A percentile compares a stretch with the other conserved stretches of the same genome.
Conservation (phyloP, 257 asterid species). For the Nicotiana otophora region DNA sequence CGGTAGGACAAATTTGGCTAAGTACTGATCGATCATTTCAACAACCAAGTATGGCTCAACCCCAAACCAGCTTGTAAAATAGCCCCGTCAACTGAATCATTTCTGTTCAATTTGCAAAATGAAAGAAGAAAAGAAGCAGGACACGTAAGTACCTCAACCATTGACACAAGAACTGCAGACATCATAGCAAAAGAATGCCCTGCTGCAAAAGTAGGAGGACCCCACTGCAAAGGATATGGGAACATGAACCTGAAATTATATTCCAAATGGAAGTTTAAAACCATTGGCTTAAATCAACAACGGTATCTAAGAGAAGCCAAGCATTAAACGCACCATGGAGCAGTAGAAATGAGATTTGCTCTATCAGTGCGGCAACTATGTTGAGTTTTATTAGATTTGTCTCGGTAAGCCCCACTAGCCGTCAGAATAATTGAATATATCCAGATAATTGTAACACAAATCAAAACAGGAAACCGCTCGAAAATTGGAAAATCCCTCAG, state of each 20-base stretch:
- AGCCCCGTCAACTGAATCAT: not conserved
- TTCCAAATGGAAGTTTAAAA: slow-evolving; percentile 7
- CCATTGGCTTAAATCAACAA: not conserved
- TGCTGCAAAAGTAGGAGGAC: slow-evolving; percentile 88
- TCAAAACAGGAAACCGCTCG: slow-evolving; percentile 82
- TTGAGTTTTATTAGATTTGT: slow-evolving; percentile 51
- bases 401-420: slow-evolving; percentile 86
- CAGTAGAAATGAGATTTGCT: slow-evolving; percentile 78
- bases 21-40: not conserved
- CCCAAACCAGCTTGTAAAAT: not conserved
- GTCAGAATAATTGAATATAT: slow-evolving; percentile 76
- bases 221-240: slow-evolving; percentile 99
- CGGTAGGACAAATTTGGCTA: not conserved
- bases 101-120: not conserved
- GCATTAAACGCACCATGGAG: slow-evolving; percentile 66
- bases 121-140: slow-evolving; percentile 7
- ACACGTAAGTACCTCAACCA: slow-evolving; percentile 73
- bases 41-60: not conserved
- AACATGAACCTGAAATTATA: slow-evolving; percentile 66
- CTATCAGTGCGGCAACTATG: slow-evolving; percentile 79
- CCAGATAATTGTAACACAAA: slow-evolving; percentile 72
- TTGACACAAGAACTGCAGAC: slow-evolving; percentile 97
- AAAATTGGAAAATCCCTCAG: slow-evolving; percentile 87
- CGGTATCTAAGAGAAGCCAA: not conserved
- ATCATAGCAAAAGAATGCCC: slow-evolving; percentile 95